phyloP scores from a whole-genome alignment of 805 yeast genomes.

The Priceomyces fermenticarens region DNA sequence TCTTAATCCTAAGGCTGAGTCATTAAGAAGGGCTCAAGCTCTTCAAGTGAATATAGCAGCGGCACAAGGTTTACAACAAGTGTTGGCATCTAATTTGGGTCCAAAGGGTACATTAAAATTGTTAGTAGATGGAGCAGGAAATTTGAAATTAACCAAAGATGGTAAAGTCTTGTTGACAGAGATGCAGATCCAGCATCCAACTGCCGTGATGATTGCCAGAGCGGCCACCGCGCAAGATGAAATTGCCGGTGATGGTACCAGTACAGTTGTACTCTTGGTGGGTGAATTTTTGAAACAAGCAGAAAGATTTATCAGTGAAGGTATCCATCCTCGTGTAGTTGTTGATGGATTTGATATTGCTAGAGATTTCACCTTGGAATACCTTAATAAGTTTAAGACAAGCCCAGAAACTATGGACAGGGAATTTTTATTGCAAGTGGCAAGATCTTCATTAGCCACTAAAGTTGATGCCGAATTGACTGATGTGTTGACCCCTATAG shows the following conservation, averaged over 20 bases:
- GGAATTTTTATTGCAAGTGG: conserved; percentile 87
- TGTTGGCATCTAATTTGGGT: conserved; percentile 86
- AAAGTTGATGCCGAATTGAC: conserved; percentile 77
- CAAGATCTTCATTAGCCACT: conserved; percentile 83
- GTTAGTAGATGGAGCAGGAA: conserved; percentile 96
- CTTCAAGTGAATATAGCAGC: conserved; percentile 92
- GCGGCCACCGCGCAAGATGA: conserved; percentile 99
- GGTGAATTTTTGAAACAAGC: conserved; percentile 96
- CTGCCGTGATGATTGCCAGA: conserved; percentile 64
- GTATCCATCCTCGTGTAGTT: conserved; percentile 91
- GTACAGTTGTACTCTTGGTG: conserved; percentile 89
- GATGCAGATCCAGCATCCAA: conserved; percentile 80
- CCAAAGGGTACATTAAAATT: conserved; percentile 97
- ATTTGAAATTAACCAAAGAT: conserved; percentile 92
- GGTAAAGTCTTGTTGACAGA: conserved; percentile 91
- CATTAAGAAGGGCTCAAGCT: conserved; percentile 93
- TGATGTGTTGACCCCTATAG: conserved; percentile 85
- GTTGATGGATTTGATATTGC: conserved; percentile 96
- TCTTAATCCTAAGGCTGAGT: conserved; percentile 95
- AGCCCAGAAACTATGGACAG: conserved; percentile 61
- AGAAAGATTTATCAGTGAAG: conserved; percentile 85
- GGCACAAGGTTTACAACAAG: conserved; percentile 95
- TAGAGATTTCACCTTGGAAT: conserved; percentile 68
- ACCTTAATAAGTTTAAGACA: conserved; percentile 63
- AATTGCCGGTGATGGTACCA: conserved; percentile 98